Evolutionary conservation across 305 asterid species (phyloP), one percentile per base, ranked within the genome.

Genomic region (Striga hermonthica): DNA sequence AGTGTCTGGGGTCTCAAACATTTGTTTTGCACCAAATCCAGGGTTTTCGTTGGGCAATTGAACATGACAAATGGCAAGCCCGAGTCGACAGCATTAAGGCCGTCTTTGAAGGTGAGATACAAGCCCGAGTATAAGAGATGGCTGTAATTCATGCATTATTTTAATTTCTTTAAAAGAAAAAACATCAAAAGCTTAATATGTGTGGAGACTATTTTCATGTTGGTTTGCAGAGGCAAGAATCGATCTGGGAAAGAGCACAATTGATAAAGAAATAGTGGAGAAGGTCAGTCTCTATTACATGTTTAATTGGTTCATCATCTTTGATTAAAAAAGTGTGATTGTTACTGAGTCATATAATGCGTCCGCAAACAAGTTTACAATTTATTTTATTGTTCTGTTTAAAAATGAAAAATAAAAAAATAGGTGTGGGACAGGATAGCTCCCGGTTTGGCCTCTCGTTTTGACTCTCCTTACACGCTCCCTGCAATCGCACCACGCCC

Each of bases 361-460:
- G 3, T n/a, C 31, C 31, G 31, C 31, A 22, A 22, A 15, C 37
- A 22, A 16, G 11, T 15, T 53, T 36, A 22, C 31, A 22, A 22
- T 22, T 22, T 22, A 22, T 22, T 22, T 22, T 22, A 22, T 22
- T 22, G 31, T 22, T 22, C 31, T 22, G 2, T 22, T n/a, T n/a
- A n/a, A 22, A 22, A 22, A 22, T 0, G 1, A 22, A 22, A 22
- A 22, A 22, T 0, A 0, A 22, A 22, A 22, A 0, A 65, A 53
- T 80, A 92, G 98, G 98, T 89, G 55, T 92, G 98, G 97, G 85
- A 86, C 62, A 83, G 91, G 73, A 92, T 87, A 70, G 95, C 96
- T 73, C 97, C 98, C 10, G 94, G 90, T 74, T 78, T 92, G 78
- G 86, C 80, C 53, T 83, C 96, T 16, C 61, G 9, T 40, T 92